Evolutionary conservation across 2,329 filamentous ascomycete genomes (phyloP).

Genomic region (Ilyonectria destructans): DNA sequence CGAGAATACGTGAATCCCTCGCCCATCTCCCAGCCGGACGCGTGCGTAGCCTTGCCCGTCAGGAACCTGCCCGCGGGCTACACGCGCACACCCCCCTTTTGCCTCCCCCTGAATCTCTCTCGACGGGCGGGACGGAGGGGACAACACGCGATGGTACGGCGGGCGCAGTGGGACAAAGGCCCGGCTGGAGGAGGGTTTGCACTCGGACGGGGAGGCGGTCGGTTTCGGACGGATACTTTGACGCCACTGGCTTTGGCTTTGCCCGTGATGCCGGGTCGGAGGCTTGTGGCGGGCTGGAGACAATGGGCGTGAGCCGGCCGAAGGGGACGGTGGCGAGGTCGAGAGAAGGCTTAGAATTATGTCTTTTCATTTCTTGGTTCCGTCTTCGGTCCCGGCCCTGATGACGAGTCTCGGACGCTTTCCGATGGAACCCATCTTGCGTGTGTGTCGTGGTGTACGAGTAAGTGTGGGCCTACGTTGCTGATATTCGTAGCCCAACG

Average conservation of each 20-base stretch:
- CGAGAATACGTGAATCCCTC: background rate
- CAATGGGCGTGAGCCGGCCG: background rate
- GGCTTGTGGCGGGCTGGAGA: background rate
- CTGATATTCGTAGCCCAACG: background rate
- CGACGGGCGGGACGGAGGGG: no score
- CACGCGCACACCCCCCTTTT: background rate
- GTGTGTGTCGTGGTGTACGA: background rate
- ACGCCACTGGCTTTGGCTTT: constrained; percentile 31
- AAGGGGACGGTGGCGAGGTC: background rate
- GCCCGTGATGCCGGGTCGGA: constrained; percentile 33
- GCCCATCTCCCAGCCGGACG: background rate
- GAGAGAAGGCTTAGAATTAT: background rate
- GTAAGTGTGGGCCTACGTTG: background rate
- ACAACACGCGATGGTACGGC: background rate
- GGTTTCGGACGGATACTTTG: constrained; percentile 23
- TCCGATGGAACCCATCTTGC: no score
- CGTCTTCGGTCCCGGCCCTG: no score
- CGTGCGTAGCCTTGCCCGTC: background rate
- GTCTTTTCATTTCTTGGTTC: no score
- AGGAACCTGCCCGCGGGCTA: background rate
- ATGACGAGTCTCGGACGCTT: no score
- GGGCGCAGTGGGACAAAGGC: background rate
- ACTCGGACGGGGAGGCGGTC: constrained; percentile 2
- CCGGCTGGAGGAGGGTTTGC: background rate
- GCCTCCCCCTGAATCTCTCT: background rate